Base-by-base conservation (phyloP, 495 filamentous ascomycete species). In the Letharia lupina region DNA sequence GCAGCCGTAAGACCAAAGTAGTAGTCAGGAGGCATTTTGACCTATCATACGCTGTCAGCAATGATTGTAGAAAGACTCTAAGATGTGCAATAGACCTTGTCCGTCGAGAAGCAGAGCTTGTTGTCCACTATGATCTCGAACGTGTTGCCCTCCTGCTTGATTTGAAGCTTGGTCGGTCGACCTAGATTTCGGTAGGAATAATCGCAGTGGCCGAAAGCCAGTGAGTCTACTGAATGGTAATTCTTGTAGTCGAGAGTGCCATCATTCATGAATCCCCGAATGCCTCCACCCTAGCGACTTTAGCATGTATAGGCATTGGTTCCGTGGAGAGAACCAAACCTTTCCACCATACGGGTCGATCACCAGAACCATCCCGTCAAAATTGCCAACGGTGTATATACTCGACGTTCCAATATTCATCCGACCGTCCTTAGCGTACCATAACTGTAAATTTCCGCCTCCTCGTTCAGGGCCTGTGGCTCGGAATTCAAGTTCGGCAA, bases 261-360 rank as follows among this genome's bases (percentile, higher is more conserved):
- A 75, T 98, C 94, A 75, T 98, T 98, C 73, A 98, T 77, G 79
- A 98, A 98, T 31, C 89, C 94, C 65, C 94, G 81, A 62, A 98
- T 78, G 72, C 87, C 91, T 65, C 94, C 89, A 61, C 84, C 87
- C 86, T 88, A 67, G 44, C 56, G 48, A 42, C 62, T 31, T 58
- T 35, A 39, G 64, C 57, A 75, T 65, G 47, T 40, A 35, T 47
- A 31, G 20, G 16, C 13, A 13, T 28, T 40, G 58, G 35, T 45
- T 35, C 42, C 8, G 41, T 20, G 12, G 15, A 48, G 65, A 62
- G 28, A 16, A 37, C 8, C 11, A 16, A 75, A 85, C 84, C 58
- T 84, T 81, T 70, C 92, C 91, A 37, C 89, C 89, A 75, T 96
- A 90, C 68, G 90, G 86, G 80, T 98, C 94, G 64, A 98, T 75